A percentile compares a stretch with the other conserved stretches of the same genome.
Conservation (phyloP, 805 yeast species). For the Starmerella cellae region DNA sequence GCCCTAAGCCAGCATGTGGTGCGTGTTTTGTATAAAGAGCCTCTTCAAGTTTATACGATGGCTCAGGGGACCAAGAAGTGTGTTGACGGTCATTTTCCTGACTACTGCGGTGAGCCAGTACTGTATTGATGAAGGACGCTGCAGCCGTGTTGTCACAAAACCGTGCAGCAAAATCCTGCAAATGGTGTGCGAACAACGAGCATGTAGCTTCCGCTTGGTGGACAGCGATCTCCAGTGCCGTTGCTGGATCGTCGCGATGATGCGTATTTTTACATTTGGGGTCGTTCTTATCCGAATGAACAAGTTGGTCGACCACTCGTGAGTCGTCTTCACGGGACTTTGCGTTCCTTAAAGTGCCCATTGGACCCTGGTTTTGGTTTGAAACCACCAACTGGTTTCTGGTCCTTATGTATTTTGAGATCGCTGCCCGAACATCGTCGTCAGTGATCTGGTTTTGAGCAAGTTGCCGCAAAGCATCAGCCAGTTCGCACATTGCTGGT, state of each 20-base stretch:
- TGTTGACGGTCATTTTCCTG: not conserved
- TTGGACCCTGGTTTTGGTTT: too few relatives aligned
- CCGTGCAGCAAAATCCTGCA: conserved; percentile 40
- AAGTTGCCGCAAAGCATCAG: not conserved
- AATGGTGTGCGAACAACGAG: conserved; percentile 58
- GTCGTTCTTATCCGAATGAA: too few relatives aligned
- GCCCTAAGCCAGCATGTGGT: conserved; percentile 15
- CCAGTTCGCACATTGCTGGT: not conserved
- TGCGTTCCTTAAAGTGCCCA: too few relatives aligned
- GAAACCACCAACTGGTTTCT: too few relatives aligned
- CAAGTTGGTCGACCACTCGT: too few relatives aligned
- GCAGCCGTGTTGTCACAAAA: not conserved
- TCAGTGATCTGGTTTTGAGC: not conserved
- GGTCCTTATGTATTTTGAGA: not conserved
- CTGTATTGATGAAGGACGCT: too few relatives aligned
- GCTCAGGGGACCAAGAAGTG: not conserved
- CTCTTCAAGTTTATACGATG: not conserved
- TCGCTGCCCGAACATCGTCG: not conserved
- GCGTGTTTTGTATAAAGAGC: conserved; percentile 1
- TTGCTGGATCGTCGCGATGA: not conserved
- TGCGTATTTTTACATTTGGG: too few relatives aligned
- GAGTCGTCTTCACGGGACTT: too few relatives aligned
- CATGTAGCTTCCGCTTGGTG: conserved; percentile 49
- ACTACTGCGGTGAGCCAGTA: too few relatives aligned
- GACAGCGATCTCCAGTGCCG: not conserved